Percentiles rank a stretch among this genome's conserved stretches.
Conservation (phyloP, 164 flowering plant genomes). For the Paratinospora sagittata region DNA sequence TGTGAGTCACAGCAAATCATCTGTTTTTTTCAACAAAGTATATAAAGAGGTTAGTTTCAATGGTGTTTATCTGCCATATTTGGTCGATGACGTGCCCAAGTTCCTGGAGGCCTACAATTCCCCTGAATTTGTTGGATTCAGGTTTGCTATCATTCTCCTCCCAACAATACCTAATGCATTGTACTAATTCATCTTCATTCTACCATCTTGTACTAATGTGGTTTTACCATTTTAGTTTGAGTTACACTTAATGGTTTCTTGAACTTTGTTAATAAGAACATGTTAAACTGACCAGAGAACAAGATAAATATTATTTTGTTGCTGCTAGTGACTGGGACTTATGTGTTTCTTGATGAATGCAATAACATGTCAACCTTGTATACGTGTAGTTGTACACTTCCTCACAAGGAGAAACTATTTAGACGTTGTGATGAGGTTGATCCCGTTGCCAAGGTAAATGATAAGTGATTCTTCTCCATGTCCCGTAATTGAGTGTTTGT, state of each 20-base stretch:
- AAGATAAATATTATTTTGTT: no score
- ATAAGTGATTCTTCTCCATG: not conserved
- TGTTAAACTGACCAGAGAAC: not conserved
- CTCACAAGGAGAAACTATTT: conserved; percentile 86
- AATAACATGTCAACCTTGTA: not conserved
- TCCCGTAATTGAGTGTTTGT: not conserved
- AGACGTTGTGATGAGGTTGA: conserved; percentile 83
- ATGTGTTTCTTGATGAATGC: not conserved
- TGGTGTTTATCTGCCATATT: conserved; percentile 72
- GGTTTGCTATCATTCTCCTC: conserved; percentile 36
- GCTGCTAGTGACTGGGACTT: no score
- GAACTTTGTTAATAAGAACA: not conserved
- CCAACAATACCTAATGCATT: not conserved
- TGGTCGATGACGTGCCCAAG: conserved; percentile 72
- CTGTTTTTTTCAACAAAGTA: conserved; percentile 62
- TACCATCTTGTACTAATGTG: no score
- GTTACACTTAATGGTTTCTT: not conserved
- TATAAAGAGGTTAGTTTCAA: conserved; percentile 67
- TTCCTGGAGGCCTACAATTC: conserved; percentile 73
- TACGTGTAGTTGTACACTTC: conserved; percentile 73
- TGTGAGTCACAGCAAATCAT: conserved; percentile 87
- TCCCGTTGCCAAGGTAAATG: conserved; percentile 77
- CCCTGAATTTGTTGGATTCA: conserved; percentile 88
- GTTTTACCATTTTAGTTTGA: no score
- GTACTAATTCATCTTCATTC: not conserved